These are phyloP conservation scores for Helotiales sp. DNA, from an alignment of 2,329 filamentous ascomycete species.

Conservation along the genomic window DNA sequence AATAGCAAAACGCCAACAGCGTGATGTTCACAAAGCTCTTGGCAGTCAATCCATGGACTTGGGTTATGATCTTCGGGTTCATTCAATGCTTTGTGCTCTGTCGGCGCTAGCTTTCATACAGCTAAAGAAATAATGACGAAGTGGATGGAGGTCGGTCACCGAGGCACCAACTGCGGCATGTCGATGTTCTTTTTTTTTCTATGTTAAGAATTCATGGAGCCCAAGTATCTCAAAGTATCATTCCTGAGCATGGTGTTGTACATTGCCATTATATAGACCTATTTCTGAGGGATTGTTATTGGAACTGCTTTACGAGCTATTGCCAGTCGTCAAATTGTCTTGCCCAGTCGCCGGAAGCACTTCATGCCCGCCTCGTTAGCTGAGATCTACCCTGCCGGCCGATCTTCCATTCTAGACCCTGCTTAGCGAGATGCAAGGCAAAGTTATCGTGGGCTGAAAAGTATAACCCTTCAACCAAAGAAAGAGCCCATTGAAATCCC, in stretches of 20 bases:
- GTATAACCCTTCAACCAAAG: too few relatives aligned
- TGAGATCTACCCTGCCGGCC: background rate
- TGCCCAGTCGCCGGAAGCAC: background rate
- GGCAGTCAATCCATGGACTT: background rate
- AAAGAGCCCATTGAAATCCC: too few relatives aligned
- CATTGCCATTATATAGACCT: background rate
- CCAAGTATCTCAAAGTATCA: too few relatives aligned
- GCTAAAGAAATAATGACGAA: background rate
- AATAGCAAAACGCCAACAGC: constrained; percentile 2
- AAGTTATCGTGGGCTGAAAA: background rate
- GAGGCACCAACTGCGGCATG: background rate
- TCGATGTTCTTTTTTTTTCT: too few relatives aligned
- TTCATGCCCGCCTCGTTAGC: background rate
- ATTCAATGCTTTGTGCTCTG: background rate
- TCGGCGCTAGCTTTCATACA: background rate
- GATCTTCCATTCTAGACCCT: background rate
- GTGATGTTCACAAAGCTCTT: background rate
- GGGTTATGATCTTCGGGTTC: background rate
- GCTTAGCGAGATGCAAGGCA: background rate
- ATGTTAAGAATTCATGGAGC: too few relatives aligned
- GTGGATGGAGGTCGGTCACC: background rate
- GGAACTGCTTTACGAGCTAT: background rate
- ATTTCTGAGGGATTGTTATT: too few relatives aligned
- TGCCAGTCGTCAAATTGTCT: background rate
- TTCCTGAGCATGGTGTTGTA: background rate